Evolutionary conservation across 352 stramenopile genomes (phyloP).

Genomic region (Pythium folliculosum): DNA sequence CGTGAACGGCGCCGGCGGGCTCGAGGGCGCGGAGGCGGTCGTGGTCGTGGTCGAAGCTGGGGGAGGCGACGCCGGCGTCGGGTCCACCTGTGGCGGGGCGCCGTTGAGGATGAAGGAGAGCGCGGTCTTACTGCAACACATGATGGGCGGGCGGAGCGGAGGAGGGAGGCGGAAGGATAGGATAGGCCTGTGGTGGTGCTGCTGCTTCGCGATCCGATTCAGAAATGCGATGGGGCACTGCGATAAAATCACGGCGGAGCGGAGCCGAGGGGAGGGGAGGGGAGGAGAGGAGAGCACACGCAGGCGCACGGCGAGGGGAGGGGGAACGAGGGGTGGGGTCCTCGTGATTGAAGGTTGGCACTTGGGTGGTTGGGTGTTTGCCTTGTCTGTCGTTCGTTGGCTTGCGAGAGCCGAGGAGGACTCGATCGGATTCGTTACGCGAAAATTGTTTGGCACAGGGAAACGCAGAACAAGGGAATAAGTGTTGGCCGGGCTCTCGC

Average conservation of each 20-base stretch:
- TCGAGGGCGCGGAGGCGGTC: slow-evolving; percentile 1
- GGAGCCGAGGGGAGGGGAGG: background rate
- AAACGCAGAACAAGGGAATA: slow-evolving; percentile 13
- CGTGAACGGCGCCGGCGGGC: slow-evolving; percentile 15
- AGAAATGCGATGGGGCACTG: slow-evolving; percentile 30
- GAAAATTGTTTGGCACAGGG: slow-evolving; percentile 10
- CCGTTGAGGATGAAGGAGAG: slow-evolving; percentile 30
- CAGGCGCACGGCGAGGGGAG: background rate
- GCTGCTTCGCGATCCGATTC: slow-evolving; percentile 26
- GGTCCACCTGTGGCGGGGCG: background rate
- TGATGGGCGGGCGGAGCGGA: background rate
- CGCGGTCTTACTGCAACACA: slow-evolving; percentile 27
- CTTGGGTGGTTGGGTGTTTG: slow-evolving; percentile 9
- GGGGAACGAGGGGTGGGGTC: background rate
- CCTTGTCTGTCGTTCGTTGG: slow-evolving; percentile 2
- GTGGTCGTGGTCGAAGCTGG: background rate
- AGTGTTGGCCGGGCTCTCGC: background rate
- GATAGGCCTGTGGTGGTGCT: background rate
- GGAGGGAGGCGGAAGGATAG: background rate
- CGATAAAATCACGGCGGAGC: background rate
- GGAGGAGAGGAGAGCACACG: background rate
- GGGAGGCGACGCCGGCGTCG: slow-evolving; percentile 2
- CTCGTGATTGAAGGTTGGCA: background rate
- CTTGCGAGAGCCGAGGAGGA: slow-evolving; percentile 10
- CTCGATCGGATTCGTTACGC: slow-evolving; percentile 10